Conservation (phyloP, 2,329 filamentous ascomycete species). For the Hirsutella thompsonii region DNA sequence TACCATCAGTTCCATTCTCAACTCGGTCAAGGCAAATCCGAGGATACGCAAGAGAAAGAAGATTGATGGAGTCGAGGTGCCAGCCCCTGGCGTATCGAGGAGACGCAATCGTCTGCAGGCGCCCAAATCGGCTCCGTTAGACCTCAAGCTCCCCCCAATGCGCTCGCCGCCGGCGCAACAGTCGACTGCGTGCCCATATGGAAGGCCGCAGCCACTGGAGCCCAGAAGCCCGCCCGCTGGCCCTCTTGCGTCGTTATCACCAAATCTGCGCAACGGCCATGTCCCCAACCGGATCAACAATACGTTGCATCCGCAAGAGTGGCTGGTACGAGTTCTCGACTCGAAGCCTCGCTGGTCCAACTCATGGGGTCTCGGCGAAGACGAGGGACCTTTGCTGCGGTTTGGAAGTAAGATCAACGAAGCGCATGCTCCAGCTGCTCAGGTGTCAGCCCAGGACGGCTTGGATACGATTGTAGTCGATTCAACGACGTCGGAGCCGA, state of each 20-base stretch:
- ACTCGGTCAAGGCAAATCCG: slow-evolving; percentile 35
- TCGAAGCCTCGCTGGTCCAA: slow-evolving; percentile 7
- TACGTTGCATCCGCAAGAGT: slow-evolving; percentile 11
- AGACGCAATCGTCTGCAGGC: slow-evolving; percentile 4
- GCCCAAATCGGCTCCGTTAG: slow-evolving; percentile 3
- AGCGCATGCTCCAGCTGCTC: not conserved
- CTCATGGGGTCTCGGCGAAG: slow-evolving; percentile 1
- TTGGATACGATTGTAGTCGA: not conserved
- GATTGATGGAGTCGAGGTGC: slow-evolving; percentile 25
- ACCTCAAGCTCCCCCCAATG: slow-evolving; percentile 17
- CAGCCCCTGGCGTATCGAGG: slow-evolving; percentile 6
- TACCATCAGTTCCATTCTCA: slow-evolving; percentile 29
- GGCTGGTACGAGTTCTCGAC: slow-evolving; percentile 10
- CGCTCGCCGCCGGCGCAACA: slow-evolving; percentile 10
- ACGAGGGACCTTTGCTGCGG: not conserved
- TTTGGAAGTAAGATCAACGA: not conserved
- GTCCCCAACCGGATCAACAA: slow-evolving; percentile 8
- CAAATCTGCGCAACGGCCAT: slow-evolving; percentile 14
- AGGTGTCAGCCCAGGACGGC: not conserved
- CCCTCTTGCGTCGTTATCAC: slow-evolving; percentile 17
- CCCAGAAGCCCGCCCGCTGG: slow-evolving; percentile 14
- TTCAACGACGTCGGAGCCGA: no score
- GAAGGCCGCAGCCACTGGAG: slow-evolving; percentile 16
- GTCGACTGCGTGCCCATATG: slow-evolving; percentile 4
- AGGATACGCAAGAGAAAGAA: slow-evolving; percentile 33